Base-by-base conservation (phyloP, 371 early-diverging fungal species). In the Circinella umbellata region DNA sequence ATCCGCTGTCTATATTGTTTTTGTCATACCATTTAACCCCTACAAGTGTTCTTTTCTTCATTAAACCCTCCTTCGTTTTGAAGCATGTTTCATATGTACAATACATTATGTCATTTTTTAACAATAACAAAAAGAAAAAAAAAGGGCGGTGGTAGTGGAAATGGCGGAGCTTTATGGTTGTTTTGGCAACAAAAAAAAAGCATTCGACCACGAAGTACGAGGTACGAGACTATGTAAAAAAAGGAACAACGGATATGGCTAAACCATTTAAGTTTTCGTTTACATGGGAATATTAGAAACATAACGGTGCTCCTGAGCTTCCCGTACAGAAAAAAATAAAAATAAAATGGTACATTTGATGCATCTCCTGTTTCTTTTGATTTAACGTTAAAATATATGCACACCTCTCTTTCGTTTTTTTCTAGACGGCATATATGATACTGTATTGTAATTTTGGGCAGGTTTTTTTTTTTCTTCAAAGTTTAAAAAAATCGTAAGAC, bases 241-340 rank as follows among this genome's bases (percentile, higher is more conserved):
- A 42, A 11, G 42, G 11, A 11, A 42, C 42, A n/a, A n/a, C 51
- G 5, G 51, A 51, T n/a, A 17, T 51, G 17, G 51, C 51, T 51
- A 14, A 17, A 17, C 4, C 51, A 13, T 27, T 27, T 27, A 27
- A 27, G 57, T n/a, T 18, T 18, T 11, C 57, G 34, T 57, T 34
- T 57, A 18, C 8, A 57, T 57, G 57, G 57, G 57, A 57, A 57
- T 8, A 57, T 7, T 13, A 57, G 57, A 57, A 34, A 57, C 57
- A 34, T 57, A 57, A 57, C 57, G 27, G 6, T 57, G 57, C 57
- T 57, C 57, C 57, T 57, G 57, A 57, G 34, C 57, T 57, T 57
- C 35, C 57, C 57, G 57, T 34, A 1, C 34, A 57, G 57, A 57
- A 57, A 57, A 57, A 34, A 57, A 57, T 27, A 34, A 57, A 57